A percentile compares a stretch with the other conserved stretches of the same genome.
Conservation (phyloP, 371 early-diverging fungal genomes). For the Pancytospora philotis region DNA sequence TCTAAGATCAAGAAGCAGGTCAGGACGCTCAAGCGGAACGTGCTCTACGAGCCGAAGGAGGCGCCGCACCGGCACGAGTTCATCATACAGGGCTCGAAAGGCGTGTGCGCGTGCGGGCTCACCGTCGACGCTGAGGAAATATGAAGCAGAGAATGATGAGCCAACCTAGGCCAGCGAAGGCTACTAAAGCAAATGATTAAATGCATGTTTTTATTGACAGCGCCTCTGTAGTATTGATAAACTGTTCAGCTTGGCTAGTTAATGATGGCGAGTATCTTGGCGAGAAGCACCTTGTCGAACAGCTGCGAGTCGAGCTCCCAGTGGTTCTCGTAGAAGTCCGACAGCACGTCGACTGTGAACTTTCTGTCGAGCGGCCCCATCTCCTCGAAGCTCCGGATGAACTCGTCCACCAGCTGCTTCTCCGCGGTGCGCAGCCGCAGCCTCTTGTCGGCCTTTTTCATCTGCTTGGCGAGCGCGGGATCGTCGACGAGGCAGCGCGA, state of each 20-base stretch:
- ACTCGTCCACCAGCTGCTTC: slow-evolving; percentile 7
- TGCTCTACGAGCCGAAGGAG: slow-evolving; percentile 4
- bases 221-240: too few relatives aligned
- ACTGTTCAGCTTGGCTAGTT: slow-evolving; percentile 6
- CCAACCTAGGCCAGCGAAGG: too few relatives aligned
- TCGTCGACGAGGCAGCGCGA: not conserved
- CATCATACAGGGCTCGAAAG: slow-evolving; percentile 4
- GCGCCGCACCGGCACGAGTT: slow-evolving; percentile 42
- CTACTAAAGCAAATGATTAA: too few relatives aligned
- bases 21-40: slow-evolving; percentile 39
- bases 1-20: slow-evolving; percentile 47
- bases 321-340: slow-evolving; percentile 45
- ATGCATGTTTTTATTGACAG: too few relatives aligned
- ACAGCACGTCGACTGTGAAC: slow-evolving; percentile 34
- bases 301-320: not conserved
- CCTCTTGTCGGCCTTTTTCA: not conserved
- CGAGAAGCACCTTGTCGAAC: not conserved
- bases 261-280: not conserved
- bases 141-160: too few relatives aligned
- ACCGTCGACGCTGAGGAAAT: slow-evolving; percentile 49
- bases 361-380: slow-evolving; percentile 33
- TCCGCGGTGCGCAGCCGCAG: not conserved
- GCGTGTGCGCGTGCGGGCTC: slow-evolving; percentile 54
- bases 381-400: slow-evolving; percentile 18
- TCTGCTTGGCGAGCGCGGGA: not conserved